Percentiles rank a stretch among this genome's conserved stretches.
These are phyloP conservation scores for Clonostachys rhizophaga DNA, from an alignment of 2,329 filamentous ascomycete genomes.

Conservation along the genomic window DNA sequence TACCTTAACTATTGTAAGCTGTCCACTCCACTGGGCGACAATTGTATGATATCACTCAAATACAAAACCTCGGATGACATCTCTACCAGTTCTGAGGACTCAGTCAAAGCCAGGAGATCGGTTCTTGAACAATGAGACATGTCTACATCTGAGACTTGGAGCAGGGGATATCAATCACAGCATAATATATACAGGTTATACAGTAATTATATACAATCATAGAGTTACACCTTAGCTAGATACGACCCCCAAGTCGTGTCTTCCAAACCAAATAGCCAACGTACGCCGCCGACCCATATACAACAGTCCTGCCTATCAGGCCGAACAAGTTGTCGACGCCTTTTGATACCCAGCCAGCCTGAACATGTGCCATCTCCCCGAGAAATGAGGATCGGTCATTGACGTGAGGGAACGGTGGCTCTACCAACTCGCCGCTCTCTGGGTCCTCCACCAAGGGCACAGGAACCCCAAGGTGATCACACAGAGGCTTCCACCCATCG, in stretches of 20 bases:
- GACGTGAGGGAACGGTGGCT: slow-evolving; percentile 22
- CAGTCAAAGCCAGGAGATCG: no score
- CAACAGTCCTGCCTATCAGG: slow-evolving; percentile 12
- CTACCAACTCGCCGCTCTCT: slow-evolving; percentile 18
- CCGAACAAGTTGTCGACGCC: slow-evolving; percentile 15
- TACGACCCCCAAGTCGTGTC: slow-evolving; percentile 15
- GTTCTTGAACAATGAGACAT: no score
- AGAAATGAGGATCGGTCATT: slow-evolving; percentile 20
- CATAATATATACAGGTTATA: no score
- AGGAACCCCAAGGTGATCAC: slow-evolving; percentile 27
- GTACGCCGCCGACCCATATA: slow-evolving; percentile 16
- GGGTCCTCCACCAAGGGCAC: slow-evolving; percentile 25
- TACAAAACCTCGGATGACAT: no score
- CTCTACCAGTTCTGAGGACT: no score
- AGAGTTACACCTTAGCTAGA: not conserved
- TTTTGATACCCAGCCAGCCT: slow-evolving; percentile 7
- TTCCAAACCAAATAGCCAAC: slow-evolving; percentile 19
- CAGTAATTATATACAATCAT: no score
- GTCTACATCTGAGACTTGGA: no score
- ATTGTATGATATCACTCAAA: no score
- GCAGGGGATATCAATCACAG: no score
- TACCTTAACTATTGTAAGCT: no score
- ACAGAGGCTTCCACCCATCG: slow-evolving; percentile 29
- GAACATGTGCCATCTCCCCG: slow-evolving; percentile 3
- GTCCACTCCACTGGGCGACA: no score